Base-by-base conservation (phyloP, 352 stramenopile species). In the Phytophthora tentaculata region DNA sequence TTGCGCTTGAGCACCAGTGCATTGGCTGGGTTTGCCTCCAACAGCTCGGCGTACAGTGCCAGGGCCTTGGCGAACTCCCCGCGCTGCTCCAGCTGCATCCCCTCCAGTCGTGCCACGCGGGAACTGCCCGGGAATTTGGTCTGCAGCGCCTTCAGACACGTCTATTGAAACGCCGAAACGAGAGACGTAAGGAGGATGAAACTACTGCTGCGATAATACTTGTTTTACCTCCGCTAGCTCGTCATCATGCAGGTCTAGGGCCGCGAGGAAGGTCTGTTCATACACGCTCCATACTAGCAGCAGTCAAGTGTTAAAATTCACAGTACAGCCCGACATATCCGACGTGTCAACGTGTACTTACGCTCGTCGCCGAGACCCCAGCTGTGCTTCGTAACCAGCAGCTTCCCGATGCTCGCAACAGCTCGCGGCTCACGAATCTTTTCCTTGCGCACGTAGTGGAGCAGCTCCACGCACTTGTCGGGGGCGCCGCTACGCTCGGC, bases 221-320 rank as follows among this genome's bases (percentile, higher is more conserved):
- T 16, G 14, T 29, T 57, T 24, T 35, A 82, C 68, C 54, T 81
- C 65, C 0, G 71, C 70, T 29, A 90, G 64, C 62, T 86, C 69
- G 52, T 83, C 67, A 47, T 91, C 82, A 66, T 89, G 70, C 37
- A 88, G 43, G 61, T 92, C 84, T 49, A 92, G 55, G 28, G 84
- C 81, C 16, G 84, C 84, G 19, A 91, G 26, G 14, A 91, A 81
- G 29, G 82, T 81, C 29, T 91, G 84, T 62, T 92, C 84, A 56
- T 89, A 84, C 43, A 91, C 57, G n/a, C 62, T 74, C 81, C 83
- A 92, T 17, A 86, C 80, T 86, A 51, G 51, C 44, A 61, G 43
- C n/a, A 37, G 3, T 19, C 32, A 56, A 56, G 17, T 17, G 50
- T 73, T 71, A 49, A 72, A 74, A 64, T n/a, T n/a, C 35, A 8